A percentile compares a stretch with the other conserved stretches of the same genome.
These are phyloP conservation scores for Phytophthora constricta DNA, from an alignment of 352 stramenopile species.

Conservation along the genomic window DNA sequence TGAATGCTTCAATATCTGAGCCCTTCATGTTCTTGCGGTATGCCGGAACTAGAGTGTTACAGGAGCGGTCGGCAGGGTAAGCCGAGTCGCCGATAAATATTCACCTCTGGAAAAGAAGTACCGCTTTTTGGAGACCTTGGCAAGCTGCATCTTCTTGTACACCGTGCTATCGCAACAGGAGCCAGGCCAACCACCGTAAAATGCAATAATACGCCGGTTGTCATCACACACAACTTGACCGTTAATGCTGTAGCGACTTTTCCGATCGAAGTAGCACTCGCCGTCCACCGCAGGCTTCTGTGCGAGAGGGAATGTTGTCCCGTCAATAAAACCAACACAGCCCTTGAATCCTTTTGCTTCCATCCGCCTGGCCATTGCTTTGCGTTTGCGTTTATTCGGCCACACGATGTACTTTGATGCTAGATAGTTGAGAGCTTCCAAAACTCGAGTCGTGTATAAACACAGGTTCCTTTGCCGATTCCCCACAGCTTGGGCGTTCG, in stretches of 20 bases:
- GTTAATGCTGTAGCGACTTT: slow-evolving; percentile 13
- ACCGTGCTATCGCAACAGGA: slow-evolving; percentile 9
- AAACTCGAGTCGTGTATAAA: neutral
- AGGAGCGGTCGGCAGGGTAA: slow-evolving; percentile 11
- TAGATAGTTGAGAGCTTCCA: neutral
- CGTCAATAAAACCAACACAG: slow-evolving; percentile 11
- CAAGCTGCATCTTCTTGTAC: slow-evolving; percentile 5
- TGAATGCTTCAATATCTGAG: slow-evolving; percentile 18
- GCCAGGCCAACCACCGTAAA: slow-evolving; percentile 3
- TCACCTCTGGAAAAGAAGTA: slow-evolving; percentile 18
- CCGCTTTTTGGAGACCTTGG: neutral
- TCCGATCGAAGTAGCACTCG: slow-evolving; percentile 12
- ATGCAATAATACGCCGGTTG: neutral
- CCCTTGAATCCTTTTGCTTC: neutral
- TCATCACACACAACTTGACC: slow-evolving; percentile 3
- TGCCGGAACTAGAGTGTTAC: slow-evolving; percentile 7
- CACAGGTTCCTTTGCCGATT: neutral
- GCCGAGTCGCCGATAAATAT: slow-evolving; percentile 24
- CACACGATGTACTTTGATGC: neutral
- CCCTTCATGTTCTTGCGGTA: slow-evolving; percentile 7
- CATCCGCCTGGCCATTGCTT: slow-evolving; percentile 4
- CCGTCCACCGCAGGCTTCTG: slow-evolving; percentile 8
- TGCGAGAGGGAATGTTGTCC: slow-evolving; percentile 7
- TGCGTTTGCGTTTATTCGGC: neutral
- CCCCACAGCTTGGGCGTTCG: neutral